These are phyloP conservation scores for Globisporangium viniferum DNA, from an alignment of 352 stramenopile species.

Conservation along the genomic window DNA sequence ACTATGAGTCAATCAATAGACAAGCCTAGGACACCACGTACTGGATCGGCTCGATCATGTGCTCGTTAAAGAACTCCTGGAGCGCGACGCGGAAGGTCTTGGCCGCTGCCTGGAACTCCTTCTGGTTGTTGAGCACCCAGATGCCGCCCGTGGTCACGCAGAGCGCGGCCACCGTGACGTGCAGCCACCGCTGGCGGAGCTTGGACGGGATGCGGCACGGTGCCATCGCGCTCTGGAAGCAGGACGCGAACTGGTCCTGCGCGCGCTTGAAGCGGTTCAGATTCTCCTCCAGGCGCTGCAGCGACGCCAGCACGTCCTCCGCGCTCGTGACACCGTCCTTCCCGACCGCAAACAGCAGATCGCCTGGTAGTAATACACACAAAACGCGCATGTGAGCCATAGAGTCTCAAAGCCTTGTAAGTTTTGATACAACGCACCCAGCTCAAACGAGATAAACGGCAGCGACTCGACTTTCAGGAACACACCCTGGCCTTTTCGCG, in stretches of 20 bases:
- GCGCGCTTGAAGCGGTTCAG: slow-evolving; percentile 39
- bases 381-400: neutral
- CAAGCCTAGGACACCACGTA: slow-evolving; percentile 14
- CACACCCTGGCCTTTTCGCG: slow-evolving; percentile 46
- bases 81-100: slow-evolving; percentile 34
- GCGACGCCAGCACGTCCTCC: slow-evolving; percentile 41
- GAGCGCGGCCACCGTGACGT: slow-evolving; percentile 50
- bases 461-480: slow-evolving; percentile 54
- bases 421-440: slow-evolving; percentile 27
- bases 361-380: neutral
- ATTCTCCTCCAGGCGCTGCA: slow-evolving; percentile 47
- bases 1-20: neutral
- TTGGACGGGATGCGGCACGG: slow-evolving; percentile 67
- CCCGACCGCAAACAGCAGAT: slow-evolving; percentile 10
- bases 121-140: slow-evolving; percentile 67
- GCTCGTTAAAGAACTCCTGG: slow-evolving; percentile 73
- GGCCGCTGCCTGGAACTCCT: slow-evolving; percentile 53
- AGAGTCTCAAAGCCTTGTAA: neutral
- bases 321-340: slow-evolving; percentile 9
- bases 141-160: slow-evolving; percentile 52
- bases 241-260: slow-evolving; percentile 45
- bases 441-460: slow-evolving; percentile 42
- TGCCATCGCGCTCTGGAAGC: slow-evolving; percentile 51
- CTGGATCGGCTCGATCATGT: slow-evolving; percentile 77
- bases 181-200: slow-evolving; percentile 70